These are phyloP conservation scores for Stachybotrys echinatus DNA, from an alignment of 2,329 filamentous ascomycete genomes.

Conservation along the genomic window DNA sequence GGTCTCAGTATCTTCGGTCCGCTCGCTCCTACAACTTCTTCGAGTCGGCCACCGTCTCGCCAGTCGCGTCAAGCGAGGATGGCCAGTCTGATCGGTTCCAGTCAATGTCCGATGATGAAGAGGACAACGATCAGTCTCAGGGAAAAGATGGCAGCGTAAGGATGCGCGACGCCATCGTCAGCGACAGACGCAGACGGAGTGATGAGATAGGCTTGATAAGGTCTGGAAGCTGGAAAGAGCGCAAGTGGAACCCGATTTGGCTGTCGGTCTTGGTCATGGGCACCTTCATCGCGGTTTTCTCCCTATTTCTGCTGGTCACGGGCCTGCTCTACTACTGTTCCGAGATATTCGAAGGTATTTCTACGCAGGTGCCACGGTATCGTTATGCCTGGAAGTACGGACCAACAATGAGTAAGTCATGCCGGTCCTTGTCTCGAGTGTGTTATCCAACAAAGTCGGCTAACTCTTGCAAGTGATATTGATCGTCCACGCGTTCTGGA, in stretches of 20 bases:
- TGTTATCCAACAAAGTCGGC: neutral
- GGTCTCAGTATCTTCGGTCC: too few relatives aligned
- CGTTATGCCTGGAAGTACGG: conserved; percentile 17
- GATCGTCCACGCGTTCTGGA: conserved; percentile 18
- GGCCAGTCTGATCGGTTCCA: too few relatives aligned
- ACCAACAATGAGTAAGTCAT: conserved; percentile 14
- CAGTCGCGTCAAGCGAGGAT: too few relatives aligned
- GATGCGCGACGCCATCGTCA: too few relatives aligned
- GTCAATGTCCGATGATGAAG: too few relatives aligned
- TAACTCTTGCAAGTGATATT: conserved; percentile 15
- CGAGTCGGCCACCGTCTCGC: too few relatives aligned
- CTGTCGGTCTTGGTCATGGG: neutral
- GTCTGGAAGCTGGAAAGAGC: too few relatives aligned
- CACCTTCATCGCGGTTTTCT: neutral
- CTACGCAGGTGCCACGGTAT: neutral
- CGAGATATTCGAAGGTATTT: neutral
- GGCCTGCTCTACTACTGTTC: neutral
- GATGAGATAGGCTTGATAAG: too few relatives aligned
- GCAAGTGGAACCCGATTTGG: neutral
- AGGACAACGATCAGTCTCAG: too few relatives aligned
- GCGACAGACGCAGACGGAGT: too few relatives aligned
- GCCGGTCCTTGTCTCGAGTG: neutral
- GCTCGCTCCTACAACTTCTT: too few relatives aligned
- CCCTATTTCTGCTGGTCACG: neutral
- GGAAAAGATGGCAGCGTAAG: too few relatives aligned